phyloP scores from a whole-genome alignment of 345 rosid species.

The Eucalyptus grandis region DNA sequence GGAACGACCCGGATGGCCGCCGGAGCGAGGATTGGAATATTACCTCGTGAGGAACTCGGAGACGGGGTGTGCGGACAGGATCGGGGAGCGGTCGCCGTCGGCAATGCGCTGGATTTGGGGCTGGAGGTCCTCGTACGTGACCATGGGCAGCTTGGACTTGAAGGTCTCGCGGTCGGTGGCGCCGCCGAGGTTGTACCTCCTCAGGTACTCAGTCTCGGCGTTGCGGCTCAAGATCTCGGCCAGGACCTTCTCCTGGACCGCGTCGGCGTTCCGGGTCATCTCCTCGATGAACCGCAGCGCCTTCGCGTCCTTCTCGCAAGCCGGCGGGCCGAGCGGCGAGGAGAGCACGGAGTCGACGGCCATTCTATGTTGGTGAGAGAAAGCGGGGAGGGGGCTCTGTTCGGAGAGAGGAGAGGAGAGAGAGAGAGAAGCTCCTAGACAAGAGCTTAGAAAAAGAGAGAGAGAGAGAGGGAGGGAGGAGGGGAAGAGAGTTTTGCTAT shows the following conservation, averaged over 20 bases:
- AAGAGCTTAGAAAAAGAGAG: neutral
- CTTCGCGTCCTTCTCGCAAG: constrained; percentile 65
- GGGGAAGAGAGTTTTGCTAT: neutral
- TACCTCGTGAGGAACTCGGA: constrained; percentile 97
- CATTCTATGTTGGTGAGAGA: constrained; percentile 12
- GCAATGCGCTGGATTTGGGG: constrained; percentile 93
- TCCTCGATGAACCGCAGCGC: constrained; percentile 73
- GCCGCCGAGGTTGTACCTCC: constrained; percentile 33
- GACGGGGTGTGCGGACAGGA: constrained; percentile 74
- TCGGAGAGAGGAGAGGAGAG: neutral
- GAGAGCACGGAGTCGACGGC: constrained; percentile 55
- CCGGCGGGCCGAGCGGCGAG: constrained; percentile 67
- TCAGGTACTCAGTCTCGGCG: constrained; percentile 61
- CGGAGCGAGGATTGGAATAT: neutral
- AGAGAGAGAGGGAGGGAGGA: neutral
- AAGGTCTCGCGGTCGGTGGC: constrained; percentile 60
- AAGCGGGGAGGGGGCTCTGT: neutral
- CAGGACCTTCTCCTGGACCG: constrained; percentile 48
- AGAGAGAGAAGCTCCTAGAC: neutral
- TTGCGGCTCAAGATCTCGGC: constrained; percentile 61
- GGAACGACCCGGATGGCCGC: neutral
- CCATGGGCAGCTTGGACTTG: constrained; percentile 61
- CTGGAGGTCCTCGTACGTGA: constrained; percentile 78
- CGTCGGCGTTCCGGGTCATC: constrained; percentile 53
- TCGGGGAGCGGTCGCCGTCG: constrained; percentile 79